Evolutionary conservation across 2,329 filamentous ascomycete species (phyloP).

Genomic region (Coniochaeta sp.): DNA sequence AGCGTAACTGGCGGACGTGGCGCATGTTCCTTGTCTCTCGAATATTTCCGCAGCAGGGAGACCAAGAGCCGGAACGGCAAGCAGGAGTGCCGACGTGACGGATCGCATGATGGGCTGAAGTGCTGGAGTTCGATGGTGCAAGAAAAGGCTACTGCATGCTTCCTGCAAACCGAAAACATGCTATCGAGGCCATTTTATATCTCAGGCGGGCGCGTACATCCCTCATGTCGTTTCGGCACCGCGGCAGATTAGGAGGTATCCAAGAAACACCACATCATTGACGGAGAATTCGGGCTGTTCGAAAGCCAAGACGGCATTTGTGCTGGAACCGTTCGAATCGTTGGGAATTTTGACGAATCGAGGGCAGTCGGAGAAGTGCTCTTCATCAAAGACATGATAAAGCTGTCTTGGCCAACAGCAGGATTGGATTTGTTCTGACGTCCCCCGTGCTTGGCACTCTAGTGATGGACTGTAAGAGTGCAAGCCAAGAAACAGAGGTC

Average conservation of each 20-base stretch:
- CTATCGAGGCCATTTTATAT: not conserved
- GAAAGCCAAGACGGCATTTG: constrained; percentile 1
- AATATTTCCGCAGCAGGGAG: constrained; percentile 3
- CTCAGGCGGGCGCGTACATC: not conserved
- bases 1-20: not conserved
- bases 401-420: not conserved
- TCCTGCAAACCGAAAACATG: not conserved
- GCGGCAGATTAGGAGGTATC: not conserved
- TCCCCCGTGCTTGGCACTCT: not conserved
- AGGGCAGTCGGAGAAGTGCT: not conserved
- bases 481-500: not conserved
- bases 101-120: not conserved
- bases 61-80: constrained; percentile 4
- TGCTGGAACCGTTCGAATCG: not conserved
- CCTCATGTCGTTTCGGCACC: not conserved
- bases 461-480: not conserved
- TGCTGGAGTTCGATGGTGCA: not conserved
- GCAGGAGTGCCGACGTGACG: not conserved
- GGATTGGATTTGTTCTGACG: not conserved
- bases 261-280: not conserved
- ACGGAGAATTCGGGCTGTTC: not conserved
- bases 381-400: not conserved
- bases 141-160: not conserved
- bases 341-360: not conserved
- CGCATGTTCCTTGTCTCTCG: constrained; percentile 1